Conservation (phyloP, 208 protist genomes). For the Acanthamoeba lenticulata region DNA sequence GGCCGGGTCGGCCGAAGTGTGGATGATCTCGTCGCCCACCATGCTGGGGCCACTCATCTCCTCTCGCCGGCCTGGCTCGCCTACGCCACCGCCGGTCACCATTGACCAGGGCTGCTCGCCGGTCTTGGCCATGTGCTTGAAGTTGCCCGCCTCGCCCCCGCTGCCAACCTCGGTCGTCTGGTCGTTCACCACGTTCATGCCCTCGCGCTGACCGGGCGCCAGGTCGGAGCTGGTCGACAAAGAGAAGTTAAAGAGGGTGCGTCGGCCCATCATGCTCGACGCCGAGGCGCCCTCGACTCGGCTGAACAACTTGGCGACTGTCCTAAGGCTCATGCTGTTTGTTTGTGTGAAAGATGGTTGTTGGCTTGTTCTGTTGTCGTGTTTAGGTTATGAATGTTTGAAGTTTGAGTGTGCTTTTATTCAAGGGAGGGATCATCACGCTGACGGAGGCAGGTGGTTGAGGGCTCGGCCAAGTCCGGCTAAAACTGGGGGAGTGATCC, state of each 20-base stretch:
- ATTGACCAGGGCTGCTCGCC: neutral
- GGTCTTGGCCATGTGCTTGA: slow-evolving; percentile 34
- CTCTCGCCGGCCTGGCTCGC: neutral
- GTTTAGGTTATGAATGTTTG: neutral
- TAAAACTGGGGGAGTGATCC: too few relatives aligned
- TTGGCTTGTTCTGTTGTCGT: neutral
- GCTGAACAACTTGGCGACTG: neutral
- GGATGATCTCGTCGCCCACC: neutral
- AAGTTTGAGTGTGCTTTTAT: too few relatives aligned
- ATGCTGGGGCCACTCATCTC: neutral
- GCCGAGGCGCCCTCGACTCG: neutral
- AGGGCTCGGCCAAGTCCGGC: too few relatives aligned
- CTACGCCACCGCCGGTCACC: neutral
- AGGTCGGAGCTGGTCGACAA: neutral
- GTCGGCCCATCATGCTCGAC: neutral
- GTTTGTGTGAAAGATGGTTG: neutral
- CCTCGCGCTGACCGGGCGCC: slow-evolving; percentile 1
- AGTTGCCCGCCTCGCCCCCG: slow-evolving; percentile 8
- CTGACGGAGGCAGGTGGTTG: too few relatives aligned
- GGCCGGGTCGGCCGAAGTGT: neutral
- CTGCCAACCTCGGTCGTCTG: neutral
- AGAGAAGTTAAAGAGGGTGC: neutral
- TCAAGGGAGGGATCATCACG: too few relatives aligned
- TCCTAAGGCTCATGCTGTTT: neutral
- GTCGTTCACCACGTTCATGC: neutral